A percentile compares a stretch with the other conserved stretches of the same genome.
phyloP scores from a whole-genome alignment of 2,329 filamentous ascomycete genomes.

The Clarireedia homoeocarpa region DNA sequence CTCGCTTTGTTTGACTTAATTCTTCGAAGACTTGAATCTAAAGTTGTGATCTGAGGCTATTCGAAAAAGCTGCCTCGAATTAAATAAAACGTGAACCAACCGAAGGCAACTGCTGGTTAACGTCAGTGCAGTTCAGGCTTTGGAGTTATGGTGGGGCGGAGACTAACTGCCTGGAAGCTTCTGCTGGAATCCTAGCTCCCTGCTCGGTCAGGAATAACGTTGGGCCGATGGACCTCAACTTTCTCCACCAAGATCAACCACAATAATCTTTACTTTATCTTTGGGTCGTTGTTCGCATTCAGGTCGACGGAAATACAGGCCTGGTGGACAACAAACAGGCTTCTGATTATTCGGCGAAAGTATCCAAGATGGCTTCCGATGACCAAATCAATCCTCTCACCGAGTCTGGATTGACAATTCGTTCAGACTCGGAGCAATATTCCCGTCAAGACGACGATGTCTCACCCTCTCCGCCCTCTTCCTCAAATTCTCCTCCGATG shows the following conservation, averaged over 20 bases:
- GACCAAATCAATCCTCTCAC: slow-evolving; percentile 48
- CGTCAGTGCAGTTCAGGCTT: slow-evolving; percentile 4
- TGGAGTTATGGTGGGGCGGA: not conserved
- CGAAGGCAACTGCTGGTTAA: slow-evolving; percentile 15
- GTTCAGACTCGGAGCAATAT: slow-evolving; percentile 79
- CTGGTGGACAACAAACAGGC: no score
- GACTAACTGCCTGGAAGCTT: no score
- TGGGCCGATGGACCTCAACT: no score
- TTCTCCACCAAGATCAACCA: no score
- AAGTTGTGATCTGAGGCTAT: not conserved
- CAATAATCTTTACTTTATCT: no score
- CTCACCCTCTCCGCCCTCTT: slow-evolving; percentile 52
- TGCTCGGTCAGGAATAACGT: no score
- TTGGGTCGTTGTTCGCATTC: no score
- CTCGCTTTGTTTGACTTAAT: not conserved
- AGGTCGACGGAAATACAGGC: no score
- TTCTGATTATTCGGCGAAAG: not conserved
- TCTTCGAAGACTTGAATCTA: not conserved
- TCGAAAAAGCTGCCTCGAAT: not conserved
- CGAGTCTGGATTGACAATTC: slow-evolving; percentile 69
- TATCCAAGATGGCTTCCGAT: slow-evolving; percentile 44
- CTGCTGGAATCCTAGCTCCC: no score
- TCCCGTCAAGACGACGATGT: slow-evolving; percentile 52
- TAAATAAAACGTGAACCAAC: not conserved
- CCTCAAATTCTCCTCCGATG: slow-evolving; percentile 55